Percentiles rank a stretch among this genome's conserved stretches.
Conservation (phyloP, 148 eudicot genomes). For the Chenopodium suecicum region DNA sequence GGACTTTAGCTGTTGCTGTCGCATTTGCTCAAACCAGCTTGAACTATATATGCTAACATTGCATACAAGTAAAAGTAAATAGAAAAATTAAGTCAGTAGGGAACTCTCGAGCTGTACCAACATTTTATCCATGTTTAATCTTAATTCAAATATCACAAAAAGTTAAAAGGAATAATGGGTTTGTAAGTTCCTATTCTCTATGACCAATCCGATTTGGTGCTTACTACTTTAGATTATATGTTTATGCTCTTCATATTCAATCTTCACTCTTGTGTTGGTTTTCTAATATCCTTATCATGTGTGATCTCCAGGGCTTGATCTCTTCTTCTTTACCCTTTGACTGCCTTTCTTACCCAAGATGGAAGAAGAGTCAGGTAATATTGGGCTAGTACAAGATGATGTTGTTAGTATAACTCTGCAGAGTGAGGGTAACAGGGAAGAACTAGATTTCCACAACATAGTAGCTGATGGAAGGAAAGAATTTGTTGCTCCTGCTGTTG, state of each 20-base stretch:
- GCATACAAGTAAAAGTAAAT: not conserved
- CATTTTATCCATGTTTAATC: not conserved
- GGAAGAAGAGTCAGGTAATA: conserved; percentile 46
- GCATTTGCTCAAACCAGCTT: not conserved
- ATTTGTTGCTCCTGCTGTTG: conserved; percentile 69
- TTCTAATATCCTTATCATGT: not conserved
- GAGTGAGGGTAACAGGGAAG: conserved; percentile 30
- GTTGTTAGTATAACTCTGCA: conserved; percentile 27
- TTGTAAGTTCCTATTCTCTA: not conserved
- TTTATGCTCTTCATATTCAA: not conserved
- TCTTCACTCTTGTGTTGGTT: not conserved
- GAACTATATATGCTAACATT: not conserved
- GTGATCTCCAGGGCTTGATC: conserved; percentile 5
- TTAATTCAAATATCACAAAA: not conserved
- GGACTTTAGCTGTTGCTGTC: not conserved
- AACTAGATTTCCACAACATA: conserved; percentile 30
- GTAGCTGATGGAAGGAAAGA: conserved; percentile 44
- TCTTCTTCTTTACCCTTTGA: not conserved
- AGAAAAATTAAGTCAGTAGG: not conserved
- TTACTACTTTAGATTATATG: not conserved
- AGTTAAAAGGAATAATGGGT: not conserved
- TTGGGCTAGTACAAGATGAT: conserved; percentile 27
- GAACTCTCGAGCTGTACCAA: not conserved
- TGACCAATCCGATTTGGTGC: not conserved
- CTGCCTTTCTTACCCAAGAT: conserved; percentile 26